Evolutionary conservation across 73 alveolate species (phyloP).

Genomic region (Durusdinium trenchii): DNA sequence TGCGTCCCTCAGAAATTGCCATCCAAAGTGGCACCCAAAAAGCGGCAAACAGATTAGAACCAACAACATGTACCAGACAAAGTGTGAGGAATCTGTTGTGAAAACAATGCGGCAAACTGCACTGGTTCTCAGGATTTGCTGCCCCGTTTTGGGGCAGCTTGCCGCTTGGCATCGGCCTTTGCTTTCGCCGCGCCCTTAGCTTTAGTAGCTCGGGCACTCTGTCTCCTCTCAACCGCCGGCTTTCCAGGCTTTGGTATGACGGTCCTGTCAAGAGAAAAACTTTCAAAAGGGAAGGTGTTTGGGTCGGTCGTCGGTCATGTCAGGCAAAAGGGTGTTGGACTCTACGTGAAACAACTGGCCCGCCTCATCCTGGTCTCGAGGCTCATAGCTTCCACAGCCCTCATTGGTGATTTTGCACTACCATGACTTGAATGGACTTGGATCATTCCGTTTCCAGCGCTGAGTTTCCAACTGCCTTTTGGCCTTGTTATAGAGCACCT

Average conservation of each 20-base stretch:
- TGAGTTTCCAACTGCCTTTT: not conserved
- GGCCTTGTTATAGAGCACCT: not conserved
- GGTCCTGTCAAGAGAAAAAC: not conserved
- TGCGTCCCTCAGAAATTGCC: not conserved
- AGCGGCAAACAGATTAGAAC: too few relatives aligned
- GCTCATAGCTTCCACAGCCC: conserved; percentile 34
- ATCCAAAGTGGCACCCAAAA: not conserved
- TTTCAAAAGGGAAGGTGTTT: not conserved
- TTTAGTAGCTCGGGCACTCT: not conserved
- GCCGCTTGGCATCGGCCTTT: not conserved
- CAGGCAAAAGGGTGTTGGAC: not conserved
- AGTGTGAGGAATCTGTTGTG: not conserved
- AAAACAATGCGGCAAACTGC: not conserved
- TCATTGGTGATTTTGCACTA: not conserved
- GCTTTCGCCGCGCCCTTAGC: not conserved
- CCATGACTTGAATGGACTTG: not conserved
- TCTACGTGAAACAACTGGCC: not conserved
- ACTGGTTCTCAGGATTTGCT: not conserved
- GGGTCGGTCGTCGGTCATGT: not conserved
- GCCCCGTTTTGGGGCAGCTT: not conserved
- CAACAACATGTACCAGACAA: not conserved
- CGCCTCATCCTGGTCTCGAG: not conserved
- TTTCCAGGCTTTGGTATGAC: not conserved
- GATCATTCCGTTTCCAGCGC: not conserved
- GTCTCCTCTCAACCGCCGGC: not conserved